Evolutionary conservation across 805 yeast species (phyloP).

Genomic region (Tetrapisispora taiwanensis): DNA sequence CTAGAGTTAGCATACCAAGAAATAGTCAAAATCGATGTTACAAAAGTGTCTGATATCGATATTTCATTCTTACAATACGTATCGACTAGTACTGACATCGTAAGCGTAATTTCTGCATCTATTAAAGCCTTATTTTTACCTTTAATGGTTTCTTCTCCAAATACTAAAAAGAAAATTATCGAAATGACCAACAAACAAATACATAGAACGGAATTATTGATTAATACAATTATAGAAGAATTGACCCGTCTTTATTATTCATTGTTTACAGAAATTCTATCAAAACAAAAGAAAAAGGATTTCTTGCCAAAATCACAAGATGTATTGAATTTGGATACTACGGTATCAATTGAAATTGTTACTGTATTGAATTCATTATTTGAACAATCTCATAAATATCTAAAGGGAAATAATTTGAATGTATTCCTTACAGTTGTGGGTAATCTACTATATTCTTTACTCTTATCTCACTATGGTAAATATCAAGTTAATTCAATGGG

Average conservation of each 20-base stretch:
- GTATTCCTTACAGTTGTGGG: slow-evolving; percentile 50
- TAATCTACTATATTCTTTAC: slow-evolving; percentile 40
- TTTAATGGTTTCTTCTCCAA: slow-evolving; percentile 50
- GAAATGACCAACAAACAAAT: slow-evolving; percentile 53
- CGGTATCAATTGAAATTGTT: slow-evolving; percentile 56
- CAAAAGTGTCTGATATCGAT: slow-evolving; percentile 27
- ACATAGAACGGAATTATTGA: slow-evolving; percentile 50
- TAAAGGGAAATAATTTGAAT: slow-evolving; percentile 40
- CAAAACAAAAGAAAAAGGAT: slow-evolving; percentile 70
- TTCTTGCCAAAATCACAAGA: slow-evolving; percentile 41
- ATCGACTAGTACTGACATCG: slow-evolving; percentile 45
- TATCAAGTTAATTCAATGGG: slow-evolving; percentile 73
- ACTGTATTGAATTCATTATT: slow-evolving; percentile 34
- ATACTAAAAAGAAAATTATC: slow-evolving; percentile 47
- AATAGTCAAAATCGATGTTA: slow-evolving; percentile 31
- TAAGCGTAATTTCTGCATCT: slow-evolving; percentile 58
- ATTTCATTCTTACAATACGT: slow-evolving; percentile 42
- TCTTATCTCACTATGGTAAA: slow-evolving; percentile 65
- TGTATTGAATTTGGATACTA: slow-evolving; percentile 49
- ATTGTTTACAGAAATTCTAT: slow-evolving; percentile 40
- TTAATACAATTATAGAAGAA: slow-evolving; percentile 54
- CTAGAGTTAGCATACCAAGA: slow-evolving; percentile 56
- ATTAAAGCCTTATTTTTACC: slow-evolving; percentile 70
- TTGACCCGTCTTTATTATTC: slow-evolving; percentile 43
- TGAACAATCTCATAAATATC: slow-evolving; percentile 29